These are phyloP conservation scores for Penicillium polonicum DNA, from an alignment of 2,329 filamentous ascomycete genomes.

Conservation along the genomic window DNA sequence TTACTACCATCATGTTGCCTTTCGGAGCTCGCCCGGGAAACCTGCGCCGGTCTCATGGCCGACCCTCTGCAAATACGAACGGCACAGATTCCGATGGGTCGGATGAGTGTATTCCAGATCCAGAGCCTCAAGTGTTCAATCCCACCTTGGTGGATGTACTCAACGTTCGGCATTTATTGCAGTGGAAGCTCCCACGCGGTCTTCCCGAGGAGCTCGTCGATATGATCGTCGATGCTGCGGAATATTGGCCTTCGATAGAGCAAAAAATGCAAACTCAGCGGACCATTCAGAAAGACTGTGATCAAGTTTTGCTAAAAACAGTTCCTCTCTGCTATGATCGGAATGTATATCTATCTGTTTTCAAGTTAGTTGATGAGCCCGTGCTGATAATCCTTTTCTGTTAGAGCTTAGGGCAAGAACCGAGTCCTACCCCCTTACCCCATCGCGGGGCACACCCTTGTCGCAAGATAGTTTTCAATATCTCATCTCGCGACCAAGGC, in stretches of 20 bases:
- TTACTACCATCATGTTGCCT: conserved; percentile 3
- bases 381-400: background rate
- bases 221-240: conserved; percentile 41
- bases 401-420: conserved; percentile 17
- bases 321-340: conserved; percentile 38
- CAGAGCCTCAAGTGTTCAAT: conserved; percentile 17
- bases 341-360: conserved; percentile 20
- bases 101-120: background rate
- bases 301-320: conserved; percentile 37
- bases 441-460: conserved; percentile 39
- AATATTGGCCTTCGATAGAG: conserved; percentile 35
- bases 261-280: conserved; percentile 19
- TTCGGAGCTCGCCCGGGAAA: background rate
- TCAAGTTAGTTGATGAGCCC: conserved; percentile 4
- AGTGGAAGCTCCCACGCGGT: conserved; percentile 26
- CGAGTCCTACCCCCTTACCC: conserved; percentile 28
- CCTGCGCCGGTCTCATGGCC: background rate
- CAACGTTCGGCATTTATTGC: conserved; percentile 33
- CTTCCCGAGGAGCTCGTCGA: conserved; percentile 42
- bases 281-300: conserved; percentile 33
- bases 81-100: background rate
- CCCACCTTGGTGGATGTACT: conserved; percentile 36
- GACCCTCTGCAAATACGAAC: background rate
- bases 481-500: conserved; percentile 41
- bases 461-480: conserved; percentile 39